phyloP scores from a whole-genome alignment of 2,329 filamentous ascomycete species.

The Penicillium corylophilum region DNA sequence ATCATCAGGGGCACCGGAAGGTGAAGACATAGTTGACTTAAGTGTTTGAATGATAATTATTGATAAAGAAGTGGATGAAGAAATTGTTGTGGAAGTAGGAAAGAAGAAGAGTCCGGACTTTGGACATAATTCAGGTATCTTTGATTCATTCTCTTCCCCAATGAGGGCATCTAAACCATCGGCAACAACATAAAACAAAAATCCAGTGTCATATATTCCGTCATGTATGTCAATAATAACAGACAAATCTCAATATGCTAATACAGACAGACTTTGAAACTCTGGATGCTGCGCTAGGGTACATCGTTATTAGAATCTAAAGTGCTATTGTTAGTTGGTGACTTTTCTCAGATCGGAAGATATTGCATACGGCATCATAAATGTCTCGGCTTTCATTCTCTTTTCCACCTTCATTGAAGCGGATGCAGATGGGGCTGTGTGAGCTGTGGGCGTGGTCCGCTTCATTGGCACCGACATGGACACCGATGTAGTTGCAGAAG shows the following conservation, averaged over 20 bases:
- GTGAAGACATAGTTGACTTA: no score
- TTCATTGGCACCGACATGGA: constrained; percentile 11
- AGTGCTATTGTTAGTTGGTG: neutral
- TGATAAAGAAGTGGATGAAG: no score
- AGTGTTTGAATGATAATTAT: no score
- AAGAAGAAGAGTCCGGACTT: no score
- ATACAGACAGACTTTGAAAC: neutral
- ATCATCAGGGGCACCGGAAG: no score
- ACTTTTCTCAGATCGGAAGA: neutral
- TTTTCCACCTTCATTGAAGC: neutral
- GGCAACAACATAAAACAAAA: neutral
- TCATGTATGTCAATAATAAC: neutral
- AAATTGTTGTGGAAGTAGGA: no score
- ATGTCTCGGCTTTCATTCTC: neutral
- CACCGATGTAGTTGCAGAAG: constrained; percentile 3
- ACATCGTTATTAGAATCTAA: neutral
- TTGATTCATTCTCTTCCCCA: no score
- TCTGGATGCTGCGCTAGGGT: neutral
- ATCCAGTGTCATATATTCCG: neutral
- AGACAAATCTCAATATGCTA: neutral
- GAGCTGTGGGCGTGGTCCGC: neutral
- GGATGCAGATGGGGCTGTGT: neutral
- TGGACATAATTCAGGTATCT: neutral
- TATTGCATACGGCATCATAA: constrained; percentile 11
- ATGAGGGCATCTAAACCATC: no score